Evolutionary conservation across 805 yeast species (phyloP).

Genomic region (Saturnispora hagleri): DNA sequence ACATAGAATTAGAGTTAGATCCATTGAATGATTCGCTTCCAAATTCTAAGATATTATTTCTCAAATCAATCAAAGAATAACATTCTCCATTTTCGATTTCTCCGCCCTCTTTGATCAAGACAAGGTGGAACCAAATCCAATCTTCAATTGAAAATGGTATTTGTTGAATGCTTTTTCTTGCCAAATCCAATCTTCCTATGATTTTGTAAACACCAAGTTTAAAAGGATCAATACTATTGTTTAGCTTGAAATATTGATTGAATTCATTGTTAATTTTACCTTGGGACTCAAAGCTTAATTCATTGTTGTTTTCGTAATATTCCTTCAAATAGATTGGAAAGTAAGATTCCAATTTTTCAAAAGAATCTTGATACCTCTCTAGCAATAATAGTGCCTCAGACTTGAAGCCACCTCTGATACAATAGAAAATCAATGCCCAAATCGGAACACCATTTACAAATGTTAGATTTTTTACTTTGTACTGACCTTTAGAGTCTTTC

Average conservation of each 20-base stretch:
- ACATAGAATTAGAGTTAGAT: slow-evolving; percentile 58
- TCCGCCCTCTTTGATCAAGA: slow-evolving; percentile 53
- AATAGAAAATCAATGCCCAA: slow-evolving; percentile 88
- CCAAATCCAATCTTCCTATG: slow-evolving; percentile 79
- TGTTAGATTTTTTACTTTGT: slow-evolving; percentile 48
- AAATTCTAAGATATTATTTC: slow-evolving; percentile 54
- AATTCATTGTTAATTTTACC: slow-evolving; percentile 72
- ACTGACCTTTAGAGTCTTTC: slow-evolving; percentile 30
- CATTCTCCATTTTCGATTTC: slow-evolving; percentile 52
- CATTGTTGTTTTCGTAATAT: slow-evolving; percentile 48
- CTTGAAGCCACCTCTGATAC: slow-evolving; percentile 74
- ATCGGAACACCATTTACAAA: slow-evolving; percentile 77
- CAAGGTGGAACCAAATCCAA: slow-evolving; percentile 93
- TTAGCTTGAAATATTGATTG: slow-evolving; percentile 64
- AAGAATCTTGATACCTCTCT: slow-evolving; percentile 52
- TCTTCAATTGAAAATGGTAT: slow-evolving; percentile 77
- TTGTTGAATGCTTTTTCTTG: slow-evolving; percentile 58
- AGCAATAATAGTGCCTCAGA: slow-evolving; percentile 72
- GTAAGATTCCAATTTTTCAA: slow-evolving; percentile 76
- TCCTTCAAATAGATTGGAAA: slow-evolving; percentile 74
- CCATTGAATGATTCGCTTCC: slow-evolving; percentile 67
- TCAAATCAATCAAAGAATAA: slow-evolving; percentile 68
- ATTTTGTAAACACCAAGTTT: slow-evolving; percentile 85
- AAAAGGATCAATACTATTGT: slow-evolving; percentile 74
- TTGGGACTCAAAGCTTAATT: slow-evolving; percentile 56